Evolutionary conservation across 441 rosid genomes (phyloP), one percentile per base, ranked within the genome.

Genomic region (Dalechampia spathulata): DNA sequence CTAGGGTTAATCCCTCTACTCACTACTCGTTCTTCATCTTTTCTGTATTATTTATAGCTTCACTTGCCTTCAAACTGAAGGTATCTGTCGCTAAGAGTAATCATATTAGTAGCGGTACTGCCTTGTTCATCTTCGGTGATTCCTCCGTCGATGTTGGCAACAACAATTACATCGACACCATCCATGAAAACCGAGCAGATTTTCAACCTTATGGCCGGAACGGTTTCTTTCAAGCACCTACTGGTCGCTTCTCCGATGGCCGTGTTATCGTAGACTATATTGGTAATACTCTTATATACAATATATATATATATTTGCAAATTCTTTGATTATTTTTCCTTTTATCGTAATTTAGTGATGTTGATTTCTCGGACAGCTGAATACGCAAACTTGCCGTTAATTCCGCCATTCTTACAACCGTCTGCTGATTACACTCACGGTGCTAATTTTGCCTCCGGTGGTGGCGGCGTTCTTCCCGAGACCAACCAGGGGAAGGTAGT

Each of bases 201-300:
- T 39, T 52, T 30, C 49, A 68, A 55, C 85, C 88, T 1, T 79
- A 77, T 17, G 78, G 83, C 26, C 73, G 61, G 57, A 73, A 65
- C 20, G 75, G 80, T 53, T 75, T 67, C 71, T 75, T 70, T 42
- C 27, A 48, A 8, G 42, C 19, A 16, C 89, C 89, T 4, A 74
- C 82, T 0, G 85, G 85, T 0, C 75, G 83, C 21, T 83, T 79
- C 74, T 77, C 89, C 13, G 68, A 80, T 46, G 85, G 85, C 61
- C 85, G 89, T 5, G 47, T 79, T 15, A 16, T 79, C 13, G 76
- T 82, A 5, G 88, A 82, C 66, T 82, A 61, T 54, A 75, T 82
- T 2, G 83, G 88, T 82, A 72, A 21, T 2, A 23, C 32, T 30
- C 34, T 30, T 30, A 30, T 30, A 30, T 30, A 30, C 34, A 4